Evolutionary conservation across 2,329 filamentous ascomycete species (phyloP), one percentile per base, ranked within the genome.

Genomic region (Fusarium brachygibbosum): DNA sequence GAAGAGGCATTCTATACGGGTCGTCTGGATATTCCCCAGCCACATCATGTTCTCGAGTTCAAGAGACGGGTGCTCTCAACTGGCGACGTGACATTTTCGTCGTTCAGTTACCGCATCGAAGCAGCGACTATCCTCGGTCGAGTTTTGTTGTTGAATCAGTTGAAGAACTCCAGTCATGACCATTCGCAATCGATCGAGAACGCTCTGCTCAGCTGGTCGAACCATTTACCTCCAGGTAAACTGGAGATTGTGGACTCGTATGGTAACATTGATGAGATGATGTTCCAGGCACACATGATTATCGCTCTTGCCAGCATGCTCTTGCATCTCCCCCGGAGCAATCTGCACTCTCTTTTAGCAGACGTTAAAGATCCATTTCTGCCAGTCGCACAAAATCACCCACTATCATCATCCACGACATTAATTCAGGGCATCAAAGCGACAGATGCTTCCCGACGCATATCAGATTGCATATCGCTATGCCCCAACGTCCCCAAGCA

Each of bases 101-200:
- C 71, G 1, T 74, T 72, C 7, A 70, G 69, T 6, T 74, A 74
- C 29, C 64, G 71, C 5, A 74, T 74, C 2, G 71, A 74, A 21
- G 71, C 71, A 6, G 56, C 59, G 1, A 62, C 45, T 3, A 74
- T 74, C 25, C 37, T 74, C 0, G 69, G 66, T 0, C 63, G 71
- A 9, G 71, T 70, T 2, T 37, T 74, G 1, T 38, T 68, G 0
- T 13, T 74, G 0, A 70, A 71, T 6, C 60, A 68, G 14, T 25
- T 70, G 13, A 61, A 58, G 17, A 67, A 51, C 2, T 53, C 44
- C 3, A 69, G 71, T 0, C 63, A 71, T 0, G 71, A 74, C 6
- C 71, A 74, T 10, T 48, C 72, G 0, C 71, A 74, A 13, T 71
- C 71, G 0, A 68, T 71, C 1, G 71, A 74, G 6, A 74, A 74